These are phyloP conservation scores for Ophiognomonia clavigignenti-juglandacearum DNA, from an alignment of 2,329 filamentous ascomycete genomes.

Conservation along the genomic window DNA sequence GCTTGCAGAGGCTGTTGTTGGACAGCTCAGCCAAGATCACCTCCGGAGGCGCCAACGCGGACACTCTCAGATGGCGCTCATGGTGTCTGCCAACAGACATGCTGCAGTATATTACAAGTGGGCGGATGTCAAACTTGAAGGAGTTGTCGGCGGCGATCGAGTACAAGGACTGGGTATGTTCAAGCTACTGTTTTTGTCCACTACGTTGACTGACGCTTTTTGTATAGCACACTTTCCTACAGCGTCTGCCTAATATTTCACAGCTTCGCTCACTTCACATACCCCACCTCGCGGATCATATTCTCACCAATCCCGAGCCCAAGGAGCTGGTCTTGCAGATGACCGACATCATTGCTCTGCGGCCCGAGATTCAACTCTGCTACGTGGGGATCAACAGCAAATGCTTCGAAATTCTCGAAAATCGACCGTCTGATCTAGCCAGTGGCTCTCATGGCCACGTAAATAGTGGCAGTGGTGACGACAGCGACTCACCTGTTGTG, in stretches of 20 bases:
- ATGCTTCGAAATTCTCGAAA: conserved; percentile 78
- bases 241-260: conserved; percentile 65
- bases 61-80: conserved; percentile 51
- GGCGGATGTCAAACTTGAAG: conserved; percentile 65
- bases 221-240: conserved; percentile 69
- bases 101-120: conserved; percentile 69
- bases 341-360: conserved; percentile 70
- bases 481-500: conserved; percentile 17
- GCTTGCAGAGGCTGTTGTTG: conserved; percentile 68
- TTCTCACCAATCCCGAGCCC: conserved; percentile 49
- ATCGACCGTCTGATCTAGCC: conserved; percentile 39
- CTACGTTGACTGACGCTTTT: conserved; percentile 12
- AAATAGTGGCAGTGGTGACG: conserved; percentile 10
- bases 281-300: conserved; percentile 60
- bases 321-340: conserved; percentile 72
- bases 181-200: not conserved
- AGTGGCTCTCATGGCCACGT: conserved; percentile 15
- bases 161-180: conserved; percentile 72
- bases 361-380: conserved; percentile 70
- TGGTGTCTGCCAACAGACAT: conserved; percentile 70
- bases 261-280: conserved; percentile 69
- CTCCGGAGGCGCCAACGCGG: conserved; percentile 26
- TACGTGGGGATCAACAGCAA: conserved; percentile 73
- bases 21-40: conserved; percentile 59
- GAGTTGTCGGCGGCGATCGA: conserved; percentile 70